phyloP scores from a whole-genome alignment of 2,329 filamentous ascomycete genomes.

The Pestalotiopsis sp. region DNA sequence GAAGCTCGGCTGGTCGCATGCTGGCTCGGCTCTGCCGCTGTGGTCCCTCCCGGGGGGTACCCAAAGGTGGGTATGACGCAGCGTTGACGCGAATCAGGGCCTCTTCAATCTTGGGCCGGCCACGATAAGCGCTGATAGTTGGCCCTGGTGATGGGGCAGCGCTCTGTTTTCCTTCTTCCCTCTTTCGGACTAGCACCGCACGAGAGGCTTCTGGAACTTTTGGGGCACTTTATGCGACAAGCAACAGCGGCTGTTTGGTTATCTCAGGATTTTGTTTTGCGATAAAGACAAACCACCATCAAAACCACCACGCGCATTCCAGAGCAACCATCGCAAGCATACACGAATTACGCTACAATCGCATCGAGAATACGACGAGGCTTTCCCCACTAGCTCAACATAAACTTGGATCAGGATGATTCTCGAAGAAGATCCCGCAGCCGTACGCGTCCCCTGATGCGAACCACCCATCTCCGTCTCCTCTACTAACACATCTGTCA shows the following conservation, averaged over 20 bases:
- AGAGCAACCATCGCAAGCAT: neutral
- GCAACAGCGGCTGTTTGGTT: neutral
- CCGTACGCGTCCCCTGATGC: slow-evolving; percentile 54
- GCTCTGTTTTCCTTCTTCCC: slow-evolving; percentile 25
- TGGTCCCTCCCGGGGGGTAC: slow-evolving; percentile 4
- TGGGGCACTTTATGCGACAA: neutral
- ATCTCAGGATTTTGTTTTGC: neutral
- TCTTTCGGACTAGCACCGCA: slow-evolving; percentile 17
- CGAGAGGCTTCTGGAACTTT: slow-evolving; percentile 14
- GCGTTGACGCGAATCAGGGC: neutral
- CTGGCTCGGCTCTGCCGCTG: neutral
- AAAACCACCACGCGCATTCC: neutral
- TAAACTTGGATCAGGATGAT: slow-evolving; percentile 68
- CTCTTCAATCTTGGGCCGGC: neutral
- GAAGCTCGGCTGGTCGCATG: neutral
- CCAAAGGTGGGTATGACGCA: slow-evolving; percentile 25
- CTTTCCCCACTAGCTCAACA: neutral
- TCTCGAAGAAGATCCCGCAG: slow-evolving; percentile 90
- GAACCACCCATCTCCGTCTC: slow-evolving; percentile 9
- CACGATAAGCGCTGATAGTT: slow-evolving; percentile 21
- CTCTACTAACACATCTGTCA: slow-evolving; percentile 36
- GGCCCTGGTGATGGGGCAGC: slow-evolving; percentile 29
- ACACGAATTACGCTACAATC: neutral
- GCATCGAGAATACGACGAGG: neutral
- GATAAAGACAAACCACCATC: neutral